A percentile compares a stretch with the other conserved stretches of the same genome.
Evolutionary conservation across 2,329 filamentous ascomycete species (phyloP).

Genomic region (Ophiostoma sp.): DNA sequence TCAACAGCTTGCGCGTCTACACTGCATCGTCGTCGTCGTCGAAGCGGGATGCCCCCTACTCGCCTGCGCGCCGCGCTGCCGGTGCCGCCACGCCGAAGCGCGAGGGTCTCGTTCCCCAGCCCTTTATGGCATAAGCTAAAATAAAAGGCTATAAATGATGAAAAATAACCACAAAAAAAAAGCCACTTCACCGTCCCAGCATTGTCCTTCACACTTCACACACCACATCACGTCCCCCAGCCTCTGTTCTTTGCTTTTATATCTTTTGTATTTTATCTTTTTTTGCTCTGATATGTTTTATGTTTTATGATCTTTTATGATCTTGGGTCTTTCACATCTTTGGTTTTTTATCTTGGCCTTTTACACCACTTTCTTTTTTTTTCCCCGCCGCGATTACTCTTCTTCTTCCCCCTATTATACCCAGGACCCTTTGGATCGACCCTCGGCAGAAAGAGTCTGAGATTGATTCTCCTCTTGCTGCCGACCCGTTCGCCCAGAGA

Average conservation of each 20-base stretch:
- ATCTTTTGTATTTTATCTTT: neutral
- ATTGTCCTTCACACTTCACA: neutral
- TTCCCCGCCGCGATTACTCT: neutral
- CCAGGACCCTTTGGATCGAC: neutral
- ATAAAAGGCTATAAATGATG: neutral
- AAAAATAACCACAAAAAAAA: neutral
- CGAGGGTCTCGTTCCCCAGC: slow-evolving; percentile 15
- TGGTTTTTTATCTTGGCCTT: slow-evolving; percentile 10
- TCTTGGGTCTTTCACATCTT: neutral
- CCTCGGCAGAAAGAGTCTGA: neutral
- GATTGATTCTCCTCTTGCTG: neutral
- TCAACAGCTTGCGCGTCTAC: slow-evolving; percentile 67
- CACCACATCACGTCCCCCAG: neutral
- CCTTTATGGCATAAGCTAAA: slow-evolving; percentile 22
- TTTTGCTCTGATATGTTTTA: neutral
- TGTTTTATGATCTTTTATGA: slow-evolving; percentile 8
- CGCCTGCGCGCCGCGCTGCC: neutral
- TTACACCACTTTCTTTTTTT: neutral
- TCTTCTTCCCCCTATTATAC: slow-evolving; percentile 13
- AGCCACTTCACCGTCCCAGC: neutral
- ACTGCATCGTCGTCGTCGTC: slow-evolving; percentile 30
- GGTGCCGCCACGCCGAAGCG: neutral
- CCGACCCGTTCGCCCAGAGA: neutral
- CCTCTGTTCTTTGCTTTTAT: neutral
- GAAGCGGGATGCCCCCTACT: slow-evolving; percentile 14